Base-by-base conservation (phyloP, 768 basidiomycete species). In the Suillus bovinus region DNA sequence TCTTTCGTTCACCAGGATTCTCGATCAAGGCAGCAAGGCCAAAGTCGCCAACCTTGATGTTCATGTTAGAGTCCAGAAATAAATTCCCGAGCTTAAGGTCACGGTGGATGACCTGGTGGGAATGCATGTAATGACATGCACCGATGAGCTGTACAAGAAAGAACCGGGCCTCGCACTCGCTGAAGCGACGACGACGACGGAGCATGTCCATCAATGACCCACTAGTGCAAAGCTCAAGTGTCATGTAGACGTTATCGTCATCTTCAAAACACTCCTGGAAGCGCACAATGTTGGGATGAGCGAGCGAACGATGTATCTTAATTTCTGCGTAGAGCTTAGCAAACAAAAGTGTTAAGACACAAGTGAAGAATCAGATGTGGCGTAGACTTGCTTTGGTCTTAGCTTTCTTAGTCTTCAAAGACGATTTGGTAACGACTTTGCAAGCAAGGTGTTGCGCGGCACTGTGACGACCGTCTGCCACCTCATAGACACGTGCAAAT, bases 241-340 rank as follows among this genome's bases (percentile, higher is more conserved):
- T 89, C 91, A 99, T 96, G 78, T 99, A 99, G 27, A 99, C 96
- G 73, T 98, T 95, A 59, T 93, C 88, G 13, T 87, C 83, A 69
- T 97, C 96, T 74, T 99, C 96, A 70, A 98, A 99, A 75, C 95
- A 96, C 66, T 97, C 94, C 58, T 89, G 82, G 74, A 99, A 98
- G 13, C 79, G 76, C 58, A 98, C 95, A 65, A 99, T 93, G 75
- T 99, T 96, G 20, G 94, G 92, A 68, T 99, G 96, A 29, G 85
- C 77, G 53, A 99, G 84, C 16, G 93, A 89, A 63, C 90, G 87
- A 76, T 99, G 96, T 54, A 99, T 94, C 81, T 96, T 97, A 70
- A 99, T 99, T 82, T 99, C 96, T 63, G 96, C 96, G 71, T 95
- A 99, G 52, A 99, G 85, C 96, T 98, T 38, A 6, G 44, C 34